Conservation (phyloP, 345 rosid species). For the Syzygium aromaticum region DNA sequence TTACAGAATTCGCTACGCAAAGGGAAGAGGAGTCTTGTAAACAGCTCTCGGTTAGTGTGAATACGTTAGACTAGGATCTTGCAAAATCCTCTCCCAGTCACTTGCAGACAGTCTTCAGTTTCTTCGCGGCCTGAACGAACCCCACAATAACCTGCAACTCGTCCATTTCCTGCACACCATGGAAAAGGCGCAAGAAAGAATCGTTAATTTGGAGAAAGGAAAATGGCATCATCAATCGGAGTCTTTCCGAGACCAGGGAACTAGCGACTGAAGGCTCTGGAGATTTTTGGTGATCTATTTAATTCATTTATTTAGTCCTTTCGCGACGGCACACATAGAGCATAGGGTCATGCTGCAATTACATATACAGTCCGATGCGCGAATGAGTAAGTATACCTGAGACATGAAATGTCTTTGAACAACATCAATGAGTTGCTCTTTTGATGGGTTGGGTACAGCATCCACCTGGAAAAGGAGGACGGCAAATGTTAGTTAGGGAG, state of each 20-base stretch:
- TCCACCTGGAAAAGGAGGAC: slow-evolving; percentile 41
- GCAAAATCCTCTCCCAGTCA: slow-evolving; percentile 13
- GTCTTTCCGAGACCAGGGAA: background rate
- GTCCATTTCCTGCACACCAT: slow-evolving; percentile 68
- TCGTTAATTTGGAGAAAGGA: background rate
- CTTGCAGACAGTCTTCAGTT: slow-evolving; percentile 66
- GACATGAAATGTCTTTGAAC: slow-evolving; percentile 93
- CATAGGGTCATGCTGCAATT: background rate
- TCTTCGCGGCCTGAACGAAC: slow-evolving; percentile 87
- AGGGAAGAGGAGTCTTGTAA: background rate
- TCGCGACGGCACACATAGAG: background rate
- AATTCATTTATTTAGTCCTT: background rate
- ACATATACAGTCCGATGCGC: background rate
- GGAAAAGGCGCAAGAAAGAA: background rate
- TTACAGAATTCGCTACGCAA: slow-evolving; percentile 18
- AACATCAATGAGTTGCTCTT: slow-evolving; percentile 76
- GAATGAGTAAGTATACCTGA: slow-evolving; percentile 41
- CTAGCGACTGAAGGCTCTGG: background rate
- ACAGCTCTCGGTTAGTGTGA: background rate
- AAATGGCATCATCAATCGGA: background rate
- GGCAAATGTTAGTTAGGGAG: background rate
- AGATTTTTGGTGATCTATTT: background rate
- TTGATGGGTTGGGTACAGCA: slow-evolving; percentile 78
- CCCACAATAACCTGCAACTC: slow-evolving; percentile 95
- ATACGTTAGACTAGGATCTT: background rate